Percentiles rank a stretch among this genome's conserved stretches.
These are phyloP conservation scores for Arabidopsis hybrid DNA, from an alignment of 441 rosid genomes.

Conservation along the genomic window DNA sequence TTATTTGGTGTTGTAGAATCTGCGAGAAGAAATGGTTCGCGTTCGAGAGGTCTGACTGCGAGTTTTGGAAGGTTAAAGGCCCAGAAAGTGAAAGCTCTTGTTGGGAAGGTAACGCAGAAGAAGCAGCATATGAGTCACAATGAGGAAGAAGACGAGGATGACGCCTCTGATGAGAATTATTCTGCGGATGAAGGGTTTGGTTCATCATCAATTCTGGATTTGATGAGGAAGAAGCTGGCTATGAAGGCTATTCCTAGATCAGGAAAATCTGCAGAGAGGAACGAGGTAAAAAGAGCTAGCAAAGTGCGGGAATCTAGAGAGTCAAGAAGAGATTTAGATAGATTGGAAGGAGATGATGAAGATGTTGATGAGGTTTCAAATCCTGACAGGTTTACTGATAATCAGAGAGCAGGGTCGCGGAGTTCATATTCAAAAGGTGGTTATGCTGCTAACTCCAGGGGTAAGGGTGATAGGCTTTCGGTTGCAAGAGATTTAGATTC, in stretches of 20 bases:
- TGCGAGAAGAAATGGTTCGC: constrained; percentile 41
- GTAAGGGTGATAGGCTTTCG: constrained; percentile 58
- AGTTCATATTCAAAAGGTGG: constrained; percentile 40
- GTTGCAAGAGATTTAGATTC: constrained; percentile 19
- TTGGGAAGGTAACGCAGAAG: constrained; percentile 50
- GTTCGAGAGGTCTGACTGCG: constrained; percentile 39
- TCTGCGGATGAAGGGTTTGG: constrained; percentile 34
- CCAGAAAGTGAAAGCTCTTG: constrained; percentile 63
- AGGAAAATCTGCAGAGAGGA: constrained; percentile 38
- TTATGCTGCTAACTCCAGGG: constrained; percentile 55
- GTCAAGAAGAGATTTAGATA: constrained; percentile 10
- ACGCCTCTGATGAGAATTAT: constrained; percentile 4
- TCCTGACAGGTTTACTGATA: constrained; percentile 38
- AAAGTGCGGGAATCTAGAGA: constrained; percentile 40
- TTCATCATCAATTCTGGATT: constrained; percentile 43
- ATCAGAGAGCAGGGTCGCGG: constrained; percentile 38
- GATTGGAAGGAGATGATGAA: constrained; percentile 20
- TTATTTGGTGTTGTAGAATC: constrained; percentile 31
- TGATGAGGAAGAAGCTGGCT: constrained; percentile 43
- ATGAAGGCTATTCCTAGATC: constrained; percentile 34
- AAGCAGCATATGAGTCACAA: constrained; percentile 43
- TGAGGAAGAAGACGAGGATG: constrained; percentile 39
- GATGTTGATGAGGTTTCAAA: constrained; percentile 11
- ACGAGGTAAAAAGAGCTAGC: constrained; percentile 19
- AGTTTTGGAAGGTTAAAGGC: constrained; percentile 69